These are phyloP conservation scores for Scorias spongiosa DNA, from an alignment of 2,329 filamentous ascomycete species.

Conservation along the genomic window DNA sequence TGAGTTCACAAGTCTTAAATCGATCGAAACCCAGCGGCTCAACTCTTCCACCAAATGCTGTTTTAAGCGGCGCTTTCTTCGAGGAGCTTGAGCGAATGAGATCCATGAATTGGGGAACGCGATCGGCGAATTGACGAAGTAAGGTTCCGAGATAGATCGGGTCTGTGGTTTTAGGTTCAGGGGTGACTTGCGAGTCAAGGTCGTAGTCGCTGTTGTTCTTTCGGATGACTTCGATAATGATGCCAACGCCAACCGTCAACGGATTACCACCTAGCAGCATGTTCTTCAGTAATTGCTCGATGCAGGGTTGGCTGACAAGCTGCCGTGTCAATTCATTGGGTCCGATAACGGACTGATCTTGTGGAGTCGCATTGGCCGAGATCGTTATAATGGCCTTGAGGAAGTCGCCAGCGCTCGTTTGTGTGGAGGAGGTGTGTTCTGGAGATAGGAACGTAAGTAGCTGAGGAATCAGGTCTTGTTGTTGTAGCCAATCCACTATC, in stretches of 20 bases:
- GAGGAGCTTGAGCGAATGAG: conserved; percentile 67
- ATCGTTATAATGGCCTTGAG: conserved; percentile 98
- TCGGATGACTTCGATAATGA: conserved; percentile 94
- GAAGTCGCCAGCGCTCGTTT: conserved; percentile 93
- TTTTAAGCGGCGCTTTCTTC: conserved; percentile 59
- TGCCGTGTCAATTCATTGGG: conserved; percentile 94
- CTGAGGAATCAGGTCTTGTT: conserved; percentile 72
- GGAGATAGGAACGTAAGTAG: conserved; percentile 76
- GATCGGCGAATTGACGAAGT: conserved; percentile 72
- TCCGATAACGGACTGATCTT: conserved; percentile 96
- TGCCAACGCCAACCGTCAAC: conserved; percentile 87
- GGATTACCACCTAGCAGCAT: conserved; percentile 93
- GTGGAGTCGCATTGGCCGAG: conserved; percentile 92
- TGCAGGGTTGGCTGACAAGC: conserved; percentile 72
- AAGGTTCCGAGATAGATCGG: conserved; percentile 92
- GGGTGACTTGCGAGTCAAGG: conserved; percentile 70
- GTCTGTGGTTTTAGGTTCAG: conserved; percentile 69
- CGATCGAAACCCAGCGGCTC: conserved; percentile 92
- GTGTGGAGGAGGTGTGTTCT: conserved; percentile 73
- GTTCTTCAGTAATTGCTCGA: conserved; percentile 69
- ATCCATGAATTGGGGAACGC: conserved; percentile 87
- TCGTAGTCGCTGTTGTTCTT: conserved; percentile 99
- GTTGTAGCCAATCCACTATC: conserved; percentile 92
- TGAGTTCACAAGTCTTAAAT: conserved; percentile 97
- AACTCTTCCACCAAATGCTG: conserved; percentile 80